Base-by-base conservation (phyloP, 257 asterid genomes). In the Nicotiana noctiflora region DNA sequence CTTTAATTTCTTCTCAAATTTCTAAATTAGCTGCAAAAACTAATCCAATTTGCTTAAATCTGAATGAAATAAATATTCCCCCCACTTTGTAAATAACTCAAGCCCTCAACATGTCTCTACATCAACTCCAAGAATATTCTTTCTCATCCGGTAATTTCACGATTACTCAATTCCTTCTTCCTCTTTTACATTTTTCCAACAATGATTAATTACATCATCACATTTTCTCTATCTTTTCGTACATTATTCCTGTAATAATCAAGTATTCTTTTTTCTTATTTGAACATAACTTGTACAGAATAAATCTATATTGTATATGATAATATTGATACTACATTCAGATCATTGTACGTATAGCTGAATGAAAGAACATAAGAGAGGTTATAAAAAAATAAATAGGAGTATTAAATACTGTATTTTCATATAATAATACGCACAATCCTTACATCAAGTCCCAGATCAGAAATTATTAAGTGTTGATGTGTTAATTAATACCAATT, bases 41-140 rank as follows among this genome's bases (percentile, higher is more conserved):
- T 67, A 18, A 32, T 25, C 4, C 15, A 32, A 1, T 15, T 13
- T 77, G 23, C 27, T 3, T 37, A 21, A 12, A 70, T 70, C 37
- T 5, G 6, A 34, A 23, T 40, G 44, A 5, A 21, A 40, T 40
- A 62, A 15, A 62, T 40, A 79, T 40, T 79, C 59, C 60, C 21
- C 10, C 59, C 65, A 60, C 65, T 60, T 29, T 75, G 63, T 51
- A 49, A 29, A 12, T 51, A 18, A 19, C 46, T 32, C 25, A 60
- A 61, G 2, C 34, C 68, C 9, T 62, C 68, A 4, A 72, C 77
- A 72, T 72, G 77, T 46, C 77, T 77, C 70, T 8, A 7, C 21
- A 13, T 77, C 67, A 56, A 53, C 70, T 77, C 61, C 55, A 60
- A 78, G 59, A 61, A 78, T 60, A 53, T 57, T 34, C 67, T 78